A percentile compares a stretch with the other conserved stretches of the same genome.
phyloP scores from a whole-genome alignment of 176 grass and related monocot species.

The Melocanna baccifera region DNA sequence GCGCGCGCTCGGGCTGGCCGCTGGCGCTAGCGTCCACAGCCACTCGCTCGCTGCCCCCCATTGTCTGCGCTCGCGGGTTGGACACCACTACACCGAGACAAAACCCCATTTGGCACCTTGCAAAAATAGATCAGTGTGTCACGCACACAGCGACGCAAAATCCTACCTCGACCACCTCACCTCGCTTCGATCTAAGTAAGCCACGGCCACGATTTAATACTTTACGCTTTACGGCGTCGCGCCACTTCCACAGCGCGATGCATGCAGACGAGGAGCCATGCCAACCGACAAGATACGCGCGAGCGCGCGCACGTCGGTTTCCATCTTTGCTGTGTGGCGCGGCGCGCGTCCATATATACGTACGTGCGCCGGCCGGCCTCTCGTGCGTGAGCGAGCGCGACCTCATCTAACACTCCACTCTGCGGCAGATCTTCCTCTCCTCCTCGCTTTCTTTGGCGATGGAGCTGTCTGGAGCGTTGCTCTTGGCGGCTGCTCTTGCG shows the following conservation, averaged over 20 bases:
- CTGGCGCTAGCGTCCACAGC: background rate
- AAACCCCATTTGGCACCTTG: background rate
- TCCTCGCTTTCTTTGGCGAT: background rate
- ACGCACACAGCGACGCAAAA: background rate
- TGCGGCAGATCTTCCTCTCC: background rate
- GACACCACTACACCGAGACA: background rate
- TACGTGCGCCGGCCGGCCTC: background rate
- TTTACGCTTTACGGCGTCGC: background rate
- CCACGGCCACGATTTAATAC: background rate
- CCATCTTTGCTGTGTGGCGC: background rate
- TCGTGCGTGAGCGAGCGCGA: background rate
- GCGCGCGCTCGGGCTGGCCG: background rate
- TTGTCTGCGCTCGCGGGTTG: background rate
- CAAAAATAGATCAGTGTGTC: background rate
- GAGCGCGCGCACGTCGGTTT: background rate
- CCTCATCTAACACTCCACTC: background rate
- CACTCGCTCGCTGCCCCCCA: background rate
- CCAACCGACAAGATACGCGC: background rate
- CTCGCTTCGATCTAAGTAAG: background rate
- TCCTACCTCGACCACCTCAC: background rate
- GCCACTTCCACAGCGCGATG: background rate
- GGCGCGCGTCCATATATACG: constrained; percentile 2
- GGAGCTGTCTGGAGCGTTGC: background rate
- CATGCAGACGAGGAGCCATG: background rate
- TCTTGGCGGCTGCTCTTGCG: background rate